These are phyloP conservation scores for Pterulicium gracile DNA, from an alignment of 1,284 basidiomycete genomes.

Conservation along the genomic window DNA sequence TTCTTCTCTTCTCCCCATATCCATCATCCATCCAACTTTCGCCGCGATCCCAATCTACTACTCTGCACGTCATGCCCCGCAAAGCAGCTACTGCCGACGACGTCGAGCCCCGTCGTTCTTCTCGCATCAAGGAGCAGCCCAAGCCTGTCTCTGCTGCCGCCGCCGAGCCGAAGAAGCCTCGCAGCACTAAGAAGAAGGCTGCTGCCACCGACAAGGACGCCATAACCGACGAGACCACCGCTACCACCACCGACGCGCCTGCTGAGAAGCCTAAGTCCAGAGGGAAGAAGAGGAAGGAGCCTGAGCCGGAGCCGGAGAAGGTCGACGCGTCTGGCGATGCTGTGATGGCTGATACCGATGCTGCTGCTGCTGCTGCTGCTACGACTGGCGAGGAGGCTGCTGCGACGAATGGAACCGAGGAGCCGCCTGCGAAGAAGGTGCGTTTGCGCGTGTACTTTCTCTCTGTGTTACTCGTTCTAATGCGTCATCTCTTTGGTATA, in stretches of 20 bases:
- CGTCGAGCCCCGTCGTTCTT: constrained; percentile 48
- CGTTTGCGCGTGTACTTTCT: constrained; percentile 10
- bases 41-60: background rate
- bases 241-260: constrained; percentile 22
- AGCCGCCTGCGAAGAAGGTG: constrained; percentile 37
- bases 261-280: constrained; percentile 46
- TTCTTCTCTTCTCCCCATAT: background rate
- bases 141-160: constrained; percentile 33
- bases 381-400: no score
- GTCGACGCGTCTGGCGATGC: constrained; percentile 22
- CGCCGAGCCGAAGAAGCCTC: background rate
- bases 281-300: constrained; percentile 47
- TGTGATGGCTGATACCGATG: constrained; percentile 20
- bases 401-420: constrained; percentile 20
- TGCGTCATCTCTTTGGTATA: constrained; percentile 1
- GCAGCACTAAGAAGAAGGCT: constrained; percentile 36
- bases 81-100: constrained; percentile 36
- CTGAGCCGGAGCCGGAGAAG: constrained; percentile 22
- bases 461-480: background rate
- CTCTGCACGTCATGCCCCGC: constrained; percentile 43
- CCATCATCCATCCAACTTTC: no score
- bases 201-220: constrained; percentile 46
- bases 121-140: constrained; percentile 62
- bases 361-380: constrained; percentile 4
- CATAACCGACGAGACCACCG: constrained; percentile 12